Conservation (phyloP, 768 basidiomycete genomes). For the Trametes cinnabarina region DNA sequence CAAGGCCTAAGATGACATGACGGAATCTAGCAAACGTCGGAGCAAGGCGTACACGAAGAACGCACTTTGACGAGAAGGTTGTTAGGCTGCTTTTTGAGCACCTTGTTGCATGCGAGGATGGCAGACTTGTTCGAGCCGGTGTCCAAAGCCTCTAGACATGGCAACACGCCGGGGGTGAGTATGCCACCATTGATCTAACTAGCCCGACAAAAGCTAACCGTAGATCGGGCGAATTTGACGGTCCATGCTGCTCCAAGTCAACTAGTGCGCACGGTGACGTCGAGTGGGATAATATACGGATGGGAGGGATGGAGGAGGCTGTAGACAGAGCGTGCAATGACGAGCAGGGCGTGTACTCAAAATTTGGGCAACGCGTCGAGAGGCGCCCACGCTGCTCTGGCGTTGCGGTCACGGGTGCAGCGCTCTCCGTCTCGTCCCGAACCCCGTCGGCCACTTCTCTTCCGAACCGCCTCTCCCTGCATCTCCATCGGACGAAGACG, state of each 20-base stretch:
- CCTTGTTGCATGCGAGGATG: slow-evolving; percentile 79
- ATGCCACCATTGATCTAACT: neutral
- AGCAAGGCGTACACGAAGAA: neutral
- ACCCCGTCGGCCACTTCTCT: slow-evolving; percentile 12
- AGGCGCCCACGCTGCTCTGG: slow-evolving; percentile 13
- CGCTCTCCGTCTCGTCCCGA: slow-evolving; percentile 14
- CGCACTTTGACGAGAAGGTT: slow-evolving; percentile 68
- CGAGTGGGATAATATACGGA: neutral
- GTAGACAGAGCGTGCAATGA: slow-evolving; percentile 10
- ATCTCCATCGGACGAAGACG: neutral
- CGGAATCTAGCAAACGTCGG: neutral
- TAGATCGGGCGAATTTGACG: slow-evolving; percentile 86
- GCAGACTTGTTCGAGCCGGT: slow-evolving; percentile 86
- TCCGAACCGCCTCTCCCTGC: slow-evolving; percentile 2
- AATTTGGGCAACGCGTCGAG: slow-evolving; percentile 21
- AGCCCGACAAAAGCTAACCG: slow-evolving; percentile 44
- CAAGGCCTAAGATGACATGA: slow-evolving; percentile 51
- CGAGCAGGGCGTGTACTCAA: slow-evolving; percentile 16
- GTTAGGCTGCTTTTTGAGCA: slow-evolving; percentile 82
- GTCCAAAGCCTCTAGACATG: slow-evolving; percentile 71
- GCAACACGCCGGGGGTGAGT: slow-evolving; percentile 1
- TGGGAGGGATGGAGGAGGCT: neutral
- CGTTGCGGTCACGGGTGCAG: slow-evolving; percentile 10
- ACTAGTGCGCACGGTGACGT: neutral
- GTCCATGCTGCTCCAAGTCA: slow-evolving; percentile 48